Conservation (phyloP, 331 rosid species). For the Malus hybrid region DNA sequence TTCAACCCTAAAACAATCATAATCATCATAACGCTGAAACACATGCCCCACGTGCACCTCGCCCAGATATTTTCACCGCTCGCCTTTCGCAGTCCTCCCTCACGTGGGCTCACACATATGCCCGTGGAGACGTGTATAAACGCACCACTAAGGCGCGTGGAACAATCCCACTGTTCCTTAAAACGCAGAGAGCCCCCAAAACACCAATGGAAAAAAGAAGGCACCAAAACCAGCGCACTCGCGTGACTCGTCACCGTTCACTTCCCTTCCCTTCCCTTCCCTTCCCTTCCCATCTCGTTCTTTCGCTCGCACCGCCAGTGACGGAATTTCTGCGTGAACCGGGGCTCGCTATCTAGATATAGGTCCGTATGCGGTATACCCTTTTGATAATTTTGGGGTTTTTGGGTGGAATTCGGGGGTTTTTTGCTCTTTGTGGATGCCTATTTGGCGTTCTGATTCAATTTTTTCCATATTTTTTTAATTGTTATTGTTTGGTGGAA, state of each 20-base stretch:
- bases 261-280: not conserved
- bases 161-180: not conserved
- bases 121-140: not conserved
- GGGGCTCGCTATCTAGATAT: slow-evolving; percentile 7
- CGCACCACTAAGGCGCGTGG: slow-evolving; percentile 39
- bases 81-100: slow-evolving; percentile 15
- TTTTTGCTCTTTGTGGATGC: slow-evolving; percentile 3
- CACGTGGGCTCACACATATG: not conserved
- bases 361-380: slow-evolving; percentile 38
- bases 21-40: not conserved
- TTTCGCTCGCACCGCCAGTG: slow-evolving; percentile 37
- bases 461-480: not conserved
- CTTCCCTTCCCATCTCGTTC: no score
- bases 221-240: slow-evolving; percentile 26
- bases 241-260: slow-evolving; percentile 35
- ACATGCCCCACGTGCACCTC: slow-evolving; percentile 28
- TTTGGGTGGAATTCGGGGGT: slow-evolving; percentile 5
- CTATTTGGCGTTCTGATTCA: slow-evolving; percentile 3
- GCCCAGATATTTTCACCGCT: slow-evolving; percentile 14
- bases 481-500: slow-evolving; percentile 1
- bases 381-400: not conserved
- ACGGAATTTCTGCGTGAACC: slow-evolving; percentile 26
- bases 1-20: no score
- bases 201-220: not conserved
- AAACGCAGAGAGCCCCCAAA: not conserved